These are phyloP conservation scores for Oidiodendron maius DNA, from an alignment of 495 filamentous ascomycete genomes.

Conservation along the genomic window DNA sequence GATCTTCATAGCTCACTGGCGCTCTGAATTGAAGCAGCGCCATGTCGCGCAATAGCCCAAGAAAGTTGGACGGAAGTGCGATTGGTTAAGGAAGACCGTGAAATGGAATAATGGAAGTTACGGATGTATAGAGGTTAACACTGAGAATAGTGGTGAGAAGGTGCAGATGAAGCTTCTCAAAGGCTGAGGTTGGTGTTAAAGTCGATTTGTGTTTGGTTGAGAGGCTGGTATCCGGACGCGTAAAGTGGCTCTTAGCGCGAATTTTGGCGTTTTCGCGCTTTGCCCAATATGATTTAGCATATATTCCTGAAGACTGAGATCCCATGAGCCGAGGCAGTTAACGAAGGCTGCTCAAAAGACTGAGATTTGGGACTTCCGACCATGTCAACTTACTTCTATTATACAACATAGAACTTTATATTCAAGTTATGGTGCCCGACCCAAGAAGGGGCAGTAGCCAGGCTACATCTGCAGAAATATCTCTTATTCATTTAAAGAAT, in stretches of 20 bases:
- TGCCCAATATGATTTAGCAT: not conserved
- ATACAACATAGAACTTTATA: no score
- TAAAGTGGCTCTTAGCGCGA: not conserved
- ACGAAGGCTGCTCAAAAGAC: no score
- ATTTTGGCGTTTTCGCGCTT: not conserved
- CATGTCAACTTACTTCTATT: not conserved
- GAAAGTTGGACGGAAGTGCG: not conserved
- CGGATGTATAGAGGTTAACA: no score
- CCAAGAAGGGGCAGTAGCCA: constrained; percentile 25
- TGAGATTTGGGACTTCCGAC: no score
- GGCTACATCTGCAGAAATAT: constrained; percentile 67
- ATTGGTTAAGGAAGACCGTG: no score
- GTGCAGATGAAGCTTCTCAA: no score
- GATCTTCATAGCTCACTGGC: constrained; percentile 79
- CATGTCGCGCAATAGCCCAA: constrained; percentile 44
- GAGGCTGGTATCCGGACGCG: constrained; percentile 13
- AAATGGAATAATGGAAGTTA: no score
- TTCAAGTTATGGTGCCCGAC: constrained; percentile 14
- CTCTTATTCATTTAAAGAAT: constrained; percentile 77
- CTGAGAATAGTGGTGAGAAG: no score
- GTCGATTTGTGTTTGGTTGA: constrained; percentile 5
- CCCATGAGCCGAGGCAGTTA: not conserved
- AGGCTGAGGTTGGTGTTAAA: no score
- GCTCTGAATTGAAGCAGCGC: constrained; percentile 68
- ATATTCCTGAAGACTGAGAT: no score